Base-by-base conservation (phyloP, 208 protist genomes). In the Herpetomonas samuelpessoai region DNA sequence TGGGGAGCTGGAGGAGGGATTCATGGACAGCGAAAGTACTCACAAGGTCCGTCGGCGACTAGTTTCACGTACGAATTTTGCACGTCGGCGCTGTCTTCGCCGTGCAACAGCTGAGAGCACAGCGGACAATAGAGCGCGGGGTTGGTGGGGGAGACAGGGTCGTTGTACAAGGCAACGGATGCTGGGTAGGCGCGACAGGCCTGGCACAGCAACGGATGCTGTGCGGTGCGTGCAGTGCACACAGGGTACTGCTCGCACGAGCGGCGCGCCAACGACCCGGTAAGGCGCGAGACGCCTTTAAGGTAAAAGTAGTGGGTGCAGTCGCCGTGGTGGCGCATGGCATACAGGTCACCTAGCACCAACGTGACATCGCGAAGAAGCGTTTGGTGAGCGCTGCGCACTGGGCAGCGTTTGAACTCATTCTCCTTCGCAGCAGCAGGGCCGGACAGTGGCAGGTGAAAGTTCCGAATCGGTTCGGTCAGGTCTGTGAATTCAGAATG, bases 271-370 rank as follows among this genome's bases (percentile, higher is more conserved):
- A 67, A 66, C 48, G 68, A 46, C 28, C 66, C 71, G 26, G 67
- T 38, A n/a, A 94, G 65, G 21, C 57, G 80, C 22, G 57, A 48
- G 9, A 80, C 68, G 24, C 63, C 60, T 38, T 69, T 66, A 14
- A 95, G 54, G 31, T 72, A 81, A 39, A 95, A 91, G 53, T 91
- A 88, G 68, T 95, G 88, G 56, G 69, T 79, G 71, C 88, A 95
- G 24, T 70, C 70, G 0, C 80, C 84, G 51, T 73, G 54, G 62
- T 95, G 88, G 4, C 80, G 74, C 9, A 91, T 52, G 21, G 87
- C 62, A 53, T 85, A 78, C 52, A 62, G 76, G 49, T 95, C 85
- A 10, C 85, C 85, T 54, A 84, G 60, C 24, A 79, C 71, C 22
- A 92, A n/a, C 39, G 70, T 29, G 0, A 92, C 57, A n/a, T 95